Evolutionary conservation across 148 eudicot species (phyloP), one percentile per base, ranked within the genome.

Genomic region (Tetragonia tetragonoides): DNA sequence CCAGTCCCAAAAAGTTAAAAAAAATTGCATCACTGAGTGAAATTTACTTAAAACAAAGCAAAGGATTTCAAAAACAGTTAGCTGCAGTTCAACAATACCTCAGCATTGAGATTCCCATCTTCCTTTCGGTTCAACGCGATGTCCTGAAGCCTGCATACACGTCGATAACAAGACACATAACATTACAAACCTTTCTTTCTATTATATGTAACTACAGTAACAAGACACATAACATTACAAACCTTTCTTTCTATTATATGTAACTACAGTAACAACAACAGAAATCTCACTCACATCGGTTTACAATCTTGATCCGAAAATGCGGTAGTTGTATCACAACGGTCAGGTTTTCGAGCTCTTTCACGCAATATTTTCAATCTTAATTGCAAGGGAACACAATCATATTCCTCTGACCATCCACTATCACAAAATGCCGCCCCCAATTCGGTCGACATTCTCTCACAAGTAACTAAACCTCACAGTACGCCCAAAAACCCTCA

Each of bases 351-450:
- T 7, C 53, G 68, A 68, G 39, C 79, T 39, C 40, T 80, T 0
- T 79, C 80, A 20, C 64, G 84, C 59, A 91, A 77, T 76, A 84
- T 16, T 40, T 88, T 88, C 75, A 77, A 70, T 34, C 95, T 89
- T 66, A 86, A 83, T 56, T 84, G 84, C 73, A 91, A 82, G 5
- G 95, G 92, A 68, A 89, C 64, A 66, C 82, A 77, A 47, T 91
- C 93, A 74, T 41, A 78, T 56, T 88, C 91, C 73, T 84, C 88
- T 53, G 87, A 83, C 89, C 89, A 90, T 18, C 18, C 72, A 44
- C 71, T 49, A 34, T 44, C 62, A 68, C 74, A 34, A 80, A 59
- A 42, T 16, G 41, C 15, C 28, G 24, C 63, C 24, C 64, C 74
- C 15, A 75, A 60, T n/a, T 80, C 28, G 53, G 47, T 68, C 75